Evolutionary conservation across 805 yeast genomes (phyloP).

Genomic region (Yamadazyma endophytica): DNA sequence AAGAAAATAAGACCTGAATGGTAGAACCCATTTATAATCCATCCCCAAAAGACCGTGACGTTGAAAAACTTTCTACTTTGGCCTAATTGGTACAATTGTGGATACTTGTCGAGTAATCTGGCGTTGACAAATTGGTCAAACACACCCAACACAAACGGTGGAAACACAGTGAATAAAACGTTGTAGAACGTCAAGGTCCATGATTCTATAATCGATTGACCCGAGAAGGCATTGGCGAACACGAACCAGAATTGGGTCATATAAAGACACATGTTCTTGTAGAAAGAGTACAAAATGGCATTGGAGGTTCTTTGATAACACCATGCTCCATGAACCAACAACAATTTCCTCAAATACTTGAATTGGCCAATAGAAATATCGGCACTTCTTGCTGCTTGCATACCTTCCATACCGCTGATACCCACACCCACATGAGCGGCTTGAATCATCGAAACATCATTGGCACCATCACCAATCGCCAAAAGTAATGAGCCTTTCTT

Average conservation of each 20-base stretch:
- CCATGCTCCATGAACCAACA: conserved; percentile 97
- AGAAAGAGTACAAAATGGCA: conserved; percentile 91
- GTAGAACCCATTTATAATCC: conserved; percentile 93
- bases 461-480: conserved; percentile 99
- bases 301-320: conserved; percentile 91
- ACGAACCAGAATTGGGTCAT: conserved; percentile 99
- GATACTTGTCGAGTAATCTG: conserved; percentile 82
- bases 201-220: conserved; percentile 93
- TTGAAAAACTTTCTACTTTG: conserved; percentile 86
- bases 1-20: conserved; percentile 85
- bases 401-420: conserved; percentile 98
- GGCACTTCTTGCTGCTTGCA: conserved; percentile 98
- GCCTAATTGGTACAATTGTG: conserved; percentile 88
- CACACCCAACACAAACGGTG: conserved; percentile 94
- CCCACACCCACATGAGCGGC: conserved; percentile 99
- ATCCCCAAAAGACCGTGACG: conserved; percentile 91
- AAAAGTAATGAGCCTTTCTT: conserved; percentile 65
- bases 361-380: conserved; percentile 97
- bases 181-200: conserved; percentile 98
- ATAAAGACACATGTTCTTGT: conserved; percentile 91
- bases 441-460: conserved; percentile 98
- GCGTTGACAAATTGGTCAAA: conserved; percentile 96
- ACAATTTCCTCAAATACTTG: conserved; percentile 72
- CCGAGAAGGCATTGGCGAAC: conserved; percentile 86
- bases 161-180: conserved; percentile 88